Evolutionary conservation across 495 filamentous ascomycete species (phyloP).

Genomic region (Aspergillus taichungensis): DNA sequence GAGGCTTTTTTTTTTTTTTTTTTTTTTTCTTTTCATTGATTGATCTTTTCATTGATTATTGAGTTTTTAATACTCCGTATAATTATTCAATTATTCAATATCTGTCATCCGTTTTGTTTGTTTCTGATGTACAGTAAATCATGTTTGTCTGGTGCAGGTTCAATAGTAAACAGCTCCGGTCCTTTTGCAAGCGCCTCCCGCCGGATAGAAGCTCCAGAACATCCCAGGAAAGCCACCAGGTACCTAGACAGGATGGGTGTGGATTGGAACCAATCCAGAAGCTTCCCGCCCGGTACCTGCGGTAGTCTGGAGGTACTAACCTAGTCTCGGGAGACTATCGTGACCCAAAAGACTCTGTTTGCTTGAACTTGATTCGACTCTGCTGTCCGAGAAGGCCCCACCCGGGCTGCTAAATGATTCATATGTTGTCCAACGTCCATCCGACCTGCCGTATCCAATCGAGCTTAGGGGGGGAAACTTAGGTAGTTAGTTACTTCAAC

Average conservation of each 20-base stretch:
- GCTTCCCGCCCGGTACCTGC: slow-evolving; percentile 7
- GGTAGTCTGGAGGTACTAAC: slow-evolving; percentile 4
- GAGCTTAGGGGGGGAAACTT: slow-evolving; percentile 3
- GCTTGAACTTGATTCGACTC: slow-evolving; percentile 7
- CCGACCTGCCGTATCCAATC: background rate
- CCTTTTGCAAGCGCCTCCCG: background rate
- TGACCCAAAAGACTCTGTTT: slow-evolving; percentile 6
- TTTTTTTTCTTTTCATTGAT: too few relatives aligned
- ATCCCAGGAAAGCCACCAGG: background rate
- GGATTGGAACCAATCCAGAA: slow-evolving; percentile 10
- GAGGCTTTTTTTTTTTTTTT: too few relatives aligned
- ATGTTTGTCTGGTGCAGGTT: too few relatives aligned
- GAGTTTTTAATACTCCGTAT: too few relatives aligned
- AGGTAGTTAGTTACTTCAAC: background rate
- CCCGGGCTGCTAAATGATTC: slow-evolving; percentile 10
- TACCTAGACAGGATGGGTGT: background rate
- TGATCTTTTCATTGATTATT: too few relatives aligned
- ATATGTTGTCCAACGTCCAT: slow-evolving; percentile 2
- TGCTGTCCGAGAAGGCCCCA: slow-evolving; percentile 3
- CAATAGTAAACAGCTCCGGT: background rate
- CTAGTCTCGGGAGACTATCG: slow-evolving; percentile 9
- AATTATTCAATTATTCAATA: too few relatives aligned
- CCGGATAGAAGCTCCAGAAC: background rate
- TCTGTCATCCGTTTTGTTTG: too few relatives aligned
- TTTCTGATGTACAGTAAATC: too few relatives aligned